A percentile compares a stretch with the other conserved stretches of the same genome.
Conservation (phyloP, 2,329 filamentous ascomycete genomes). For the Aurifilum marmelostoma region DNA sequence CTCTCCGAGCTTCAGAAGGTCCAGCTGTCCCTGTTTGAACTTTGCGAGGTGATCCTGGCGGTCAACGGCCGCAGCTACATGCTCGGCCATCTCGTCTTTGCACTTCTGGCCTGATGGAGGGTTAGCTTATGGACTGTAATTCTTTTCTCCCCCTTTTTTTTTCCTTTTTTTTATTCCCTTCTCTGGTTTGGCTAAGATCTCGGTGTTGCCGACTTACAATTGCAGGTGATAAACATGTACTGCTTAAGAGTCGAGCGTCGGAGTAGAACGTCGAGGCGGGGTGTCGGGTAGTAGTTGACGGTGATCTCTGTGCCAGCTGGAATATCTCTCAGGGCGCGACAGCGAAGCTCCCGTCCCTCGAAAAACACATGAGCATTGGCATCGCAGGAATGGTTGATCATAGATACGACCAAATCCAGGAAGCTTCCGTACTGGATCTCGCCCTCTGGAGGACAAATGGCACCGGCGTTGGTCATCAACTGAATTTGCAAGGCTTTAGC, state of each 20-base stretch:
- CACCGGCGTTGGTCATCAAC: constrained; percentile 36
- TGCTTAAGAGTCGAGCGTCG: constrained; percentile 33
- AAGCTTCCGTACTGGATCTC: constrained; percentile 34
- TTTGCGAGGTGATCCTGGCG: constrained; percentile 24
- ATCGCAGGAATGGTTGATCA: constrained; percentile 43
- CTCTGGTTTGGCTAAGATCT: too few relatives aligned
- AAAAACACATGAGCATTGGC: constrained; percentile 41
- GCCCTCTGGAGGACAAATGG: constrained; percentile 32
- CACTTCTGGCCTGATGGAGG: constrained; percentile 33
- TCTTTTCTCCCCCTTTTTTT: too few relatives aligned
- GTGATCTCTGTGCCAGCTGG: constrained; percentile 41
- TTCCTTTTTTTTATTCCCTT: too few relatives aligned
- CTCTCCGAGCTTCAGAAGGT: constrained; percentile 28
- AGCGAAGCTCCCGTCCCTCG: constrained; percentile 37
- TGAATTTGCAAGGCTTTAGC: constrained; percentile 18
- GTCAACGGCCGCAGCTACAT: constrained; percentile 24
- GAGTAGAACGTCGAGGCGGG: constrained; percentile 32
- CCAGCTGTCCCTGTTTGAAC: constrained; percentile 30
- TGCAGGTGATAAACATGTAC: constrained; percentile 36
- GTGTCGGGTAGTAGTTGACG: constrained; percentile 37
- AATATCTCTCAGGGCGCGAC: constrained; percentile 39
- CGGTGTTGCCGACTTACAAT: constrained; percentile 32
- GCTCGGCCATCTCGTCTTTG: constrained; percentile 33
- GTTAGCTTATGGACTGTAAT: not conserved
- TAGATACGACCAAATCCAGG: constrained; percentile 38